phyloP scores from a whole-genome alignment of 2,329 filamentous ascomycete species.

The Pseudopyrenochaeta lycopersici region DNA sequence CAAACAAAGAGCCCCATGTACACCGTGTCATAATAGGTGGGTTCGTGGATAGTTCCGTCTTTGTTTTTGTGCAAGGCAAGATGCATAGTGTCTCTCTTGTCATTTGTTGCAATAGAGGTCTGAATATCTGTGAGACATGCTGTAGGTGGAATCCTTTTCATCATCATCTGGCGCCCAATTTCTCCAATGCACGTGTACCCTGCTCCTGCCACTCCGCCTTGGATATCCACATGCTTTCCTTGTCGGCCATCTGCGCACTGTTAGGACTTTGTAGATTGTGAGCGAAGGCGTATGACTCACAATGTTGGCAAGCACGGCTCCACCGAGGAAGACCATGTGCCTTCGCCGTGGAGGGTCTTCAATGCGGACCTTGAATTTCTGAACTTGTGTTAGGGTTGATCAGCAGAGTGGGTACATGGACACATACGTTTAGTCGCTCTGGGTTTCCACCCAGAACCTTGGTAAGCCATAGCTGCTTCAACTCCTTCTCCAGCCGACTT shows the following conservation, averaged over 20 bases:
- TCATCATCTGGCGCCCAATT: slow-evolving; percentile 82
- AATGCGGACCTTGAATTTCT: slow-evolving; percentile 99
- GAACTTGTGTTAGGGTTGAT: slow-evolving; percentile 28
- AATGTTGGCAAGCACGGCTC: slow-evolving; percentile 95
- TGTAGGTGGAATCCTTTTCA: slow-evolving; percentile 14
- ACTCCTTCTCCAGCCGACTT: slow-evolving; percentile 93
- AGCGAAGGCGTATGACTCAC: slow-evolving; percentile 52
- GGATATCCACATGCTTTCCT: slow-evolving; percentile 98
- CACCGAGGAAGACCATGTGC: slow-evolving; percentile 99
- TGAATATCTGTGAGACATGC: slow-evolving; percentile 12
- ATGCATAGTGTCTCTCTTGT: slow-evolving; percentile 4
- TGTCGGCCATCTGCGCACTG: slow-evolving; percentile 82
- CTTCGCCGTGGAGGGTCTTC: slow-evolving; percentile 94
- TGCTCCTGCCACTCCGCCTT: slow-evolving; percentile 98
- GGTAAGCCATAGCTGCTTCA: slow-evolving; percentile 98
- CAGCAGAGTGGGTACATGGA: slow-evolving; percentile 7
- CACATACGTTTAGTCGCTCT: slow-evolving; percentile 77
- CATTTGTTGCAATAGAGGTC: slow-evolving; percentile 19
- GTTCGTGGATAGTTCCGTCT: slow-evolving; percentile 5
- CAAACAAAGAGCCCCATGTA: slow-evolving; percentile 1
- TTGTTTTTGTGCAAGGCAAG: slow-evolving; percentile 1
- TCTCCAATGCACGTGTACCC: slow-evolving; percentile 83
- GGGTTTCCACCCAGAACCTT: slow-evolving; percentile 90
- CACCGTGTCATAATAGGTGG: slow-evolving; percentile 6
- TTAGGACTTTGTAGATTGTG: slow-evolving; percentile 17